Base-by-base conservation (phyloP, 2,329 filamentous ascomycete genomes). In the Fusarium liriodendri region DNA sequence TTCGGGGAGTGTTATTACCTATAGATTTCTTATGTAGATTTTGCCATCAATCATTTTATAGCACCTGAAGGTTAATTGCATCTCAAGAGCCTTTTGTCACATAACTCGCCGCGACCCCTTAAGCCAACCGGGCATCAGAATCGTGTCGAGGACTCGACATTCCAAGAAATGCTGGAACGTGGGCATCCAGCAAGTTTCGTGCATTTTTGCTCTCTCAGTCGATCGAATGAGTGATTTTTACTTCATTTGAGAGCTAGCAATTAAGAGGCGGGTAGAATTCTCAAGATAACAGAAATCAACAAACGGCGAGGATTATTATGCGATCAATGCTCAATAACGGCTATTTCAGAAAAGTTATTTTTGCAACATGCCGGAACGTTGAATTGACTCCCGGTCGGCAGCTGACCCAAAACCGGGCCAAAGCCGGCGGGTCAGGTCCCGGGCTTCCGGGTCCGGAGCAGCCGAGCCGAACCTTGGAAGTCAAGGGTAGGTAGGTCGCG, bases 381-480 rank as follows among this genome's bases (percentile, higher is more conserved):
- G 37, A 13, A 45, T 42, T 4, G n/a, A 29, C 37, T 59, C 57
- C 59, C 52, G 42, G 55, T 66, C 62, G 13, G 32, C 50, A 29
- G 14, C 22, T 32, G 47, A 54, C 37, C 64, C 59, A 70, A 35
- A 69, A 33, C 69, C 69, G 69, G 69, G 45, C 55, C 40, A 35
- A 38, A 70, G 50, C 69, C 69, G 69, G 62, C 50, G 55, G 69
- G 40, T 62, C 20, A 32, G 32, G 8, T 66, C 45, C 69, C 67
- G 54, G 57, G 50, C 27, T 66, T 47, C 69, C 62, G 54, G 57
- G 57, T 29, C 67, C 59, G 55, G 67, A 57, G 40, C 40, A 37
- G 40, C 61, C 35, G 50, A 54, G 42, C 57, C 67, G 55, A 63
- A 45, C 40, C 52, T 32, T 27, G 59, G 25, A 35, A 32, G 9